Evolutionary conservation across 2,329 filamentous ascomycete species (phyloP).

Genomic region (Diaporthe nobilis): DNA sequence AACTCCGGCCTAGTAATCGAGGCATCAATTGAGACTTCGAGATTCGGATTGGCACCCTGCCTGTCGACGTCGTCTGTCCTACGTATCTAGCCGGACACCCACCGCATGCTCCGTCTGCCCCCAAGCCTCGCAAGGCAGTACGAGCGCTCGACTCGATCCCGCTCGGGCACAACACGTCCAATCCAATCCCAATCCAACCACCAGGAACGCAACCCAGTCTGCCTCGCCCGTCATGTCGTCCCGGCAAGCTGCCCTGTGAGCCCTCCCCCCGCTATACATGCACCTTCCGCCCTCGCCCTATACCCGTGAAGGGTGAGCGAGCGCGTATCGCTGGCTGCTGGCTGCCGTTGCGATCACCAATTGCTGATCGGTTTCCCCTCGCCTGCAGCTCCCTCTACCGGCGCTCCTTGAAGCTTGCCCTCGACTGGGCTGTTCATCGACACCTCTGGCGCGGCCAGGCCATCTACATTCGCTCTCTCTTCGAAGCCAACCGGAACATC

Average conservation of each 20-base stretch:
- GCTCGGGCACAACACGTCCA: neutral
- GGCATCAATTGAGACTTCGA: slow-evolving; percentile 36
- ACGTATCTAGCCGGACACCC: slow-evolving; percentile 6
- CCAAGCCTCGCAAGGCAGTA: slow-evolving; percentile 27
- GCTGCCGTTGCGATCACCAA: neutral
- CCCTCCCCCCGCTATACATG: slow-evolving; percentile 32
- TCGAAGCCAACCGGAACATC: slow-evolving; percentile 92
- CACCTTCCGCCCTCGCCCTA: neutral
- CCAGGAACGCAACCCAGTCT: slow-evolving; percentile 7
- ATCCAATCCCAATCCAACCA: slow-evolving; percentile 2
- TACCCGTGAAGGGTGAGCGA: neutral
- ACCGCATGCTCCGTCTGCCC: slow-evolving; percentile 13
- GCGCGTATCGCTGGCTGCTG: neutral
- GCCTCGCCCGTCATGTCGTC: slow-evolving; percentile 56
- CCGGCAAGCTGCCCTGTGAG: slow-evolving; percentile 67
- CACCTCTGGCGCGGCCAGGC: slow-evolving; percentile 96
- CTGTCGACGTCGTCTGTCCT: slow-evolving; percentile 9
- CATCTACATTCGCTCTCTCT: slow-evolving; percentile 93
- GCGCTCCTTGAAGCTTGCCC: slow-evolving; percentile 90
- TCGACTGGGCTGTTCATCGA: slow-evolving; percentile 96
- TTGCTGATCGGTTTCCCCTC: slow-evolving; percentile 42
- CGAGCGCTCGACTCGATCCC: slow-evolving; percentile 25
- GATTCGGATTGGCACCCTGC: slow-evolving; percentile 2
- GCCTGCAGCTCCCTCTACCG: slow-evolving; percentile 81
- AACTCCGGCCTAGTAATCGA: slow-evolving; percentile 39